These are phyloP conservation scores for Cymbopogon flexuosus DNA, from an alignment of 202 grass and related monocot genomes.

Conservation along the genomic window DNA sequence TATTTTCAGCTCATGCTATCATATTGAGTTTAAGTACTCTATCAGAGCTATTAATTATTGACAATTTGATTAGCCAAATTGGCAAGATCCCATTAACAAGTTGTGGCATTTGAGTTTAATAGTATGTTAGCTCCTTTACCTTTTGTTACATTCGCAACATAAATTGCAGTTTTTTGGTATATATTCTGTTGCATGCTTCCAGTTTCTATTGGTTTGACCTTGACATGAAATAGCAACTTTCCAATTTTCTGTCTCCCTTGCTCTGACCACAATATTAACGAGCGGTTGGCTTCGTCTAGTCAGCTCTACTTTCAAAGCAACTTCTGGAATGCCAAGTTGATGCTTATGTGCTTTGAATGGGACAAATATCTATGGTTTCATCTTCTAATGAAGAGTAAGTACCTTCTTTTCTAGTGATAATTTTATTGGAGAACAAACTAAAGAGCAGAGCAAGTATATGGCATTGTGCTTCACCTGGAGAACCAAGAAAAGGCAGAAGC, in stretches of 20 bases:
- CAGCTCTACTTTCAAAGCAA: constrained; percentile 15
- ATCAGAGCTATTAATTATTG: constrained; percentile 4
- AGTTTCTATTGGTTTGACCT: constrained; percentile 21
- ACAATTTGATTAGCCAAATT: constrained; percentile 7
- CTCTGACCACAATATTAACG: constrained; percentile 3
- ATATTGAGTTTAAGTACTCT: not conserved
- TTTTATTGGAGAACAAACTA: constrained; percentile 40
- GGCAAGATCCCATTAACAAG: not conserved
- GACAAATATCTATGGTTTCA: constrained; percentile 13
- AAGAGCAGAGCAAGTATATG: constrained; percentile 30
- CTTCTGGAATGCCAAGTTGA: constrained; percentile 6
- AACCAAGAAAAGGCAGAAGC: constrained; percentile 25
- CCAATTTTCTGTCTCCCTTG: constrained; percentile 18
- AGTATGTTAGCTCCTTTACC: not conserved
- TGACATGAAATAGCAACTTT: constrained; percentile 9
- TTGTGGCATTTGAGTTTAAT: not conserved
- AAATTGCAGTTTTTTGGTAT: not conserved
- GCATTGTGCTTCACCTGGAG: constrained; percentile 28
- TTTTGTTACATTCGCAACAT: not conserved
- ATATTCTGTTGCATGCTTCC: not conserved
- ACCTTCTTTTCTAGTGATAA: constrained; percentile 29
- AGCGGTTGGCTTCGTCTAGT: not conserved
- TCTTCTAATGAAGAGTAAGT: constrained; percentile 20
- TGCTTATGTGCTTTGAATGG: constrained; percentile 7
- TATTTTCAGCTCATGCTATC: not conserved